Base-by-base conservation (phyloP, 495 filamentous ascomycete genomes). In the Daldinia bambusicola region DNA sequence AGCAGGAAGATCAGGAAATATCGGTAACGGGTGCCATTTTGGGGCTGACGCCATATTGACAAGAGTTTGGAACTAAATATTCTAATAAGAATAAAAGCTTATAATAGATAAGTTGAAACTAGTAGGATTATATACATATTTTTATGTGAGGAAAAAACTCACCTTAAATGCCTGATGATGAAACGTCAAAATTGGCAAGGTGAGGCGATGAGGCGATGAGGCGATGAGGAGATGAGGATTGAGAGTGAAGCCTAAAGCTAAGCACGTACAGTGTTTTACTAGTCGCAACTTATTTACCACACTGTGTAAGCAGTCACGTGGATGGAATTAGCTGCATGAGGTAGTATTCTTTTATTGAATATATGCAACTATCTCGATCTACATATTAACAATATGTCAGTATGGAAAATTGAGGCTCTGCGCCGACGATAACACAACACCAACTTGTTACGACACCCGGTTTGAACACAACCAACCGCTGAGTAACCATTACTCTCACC, bases 1-100 rank as follows among this genome's bases (percentile, higher is more conserved):
- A 22, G 75, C 74, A 18, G 83, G 83, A 2, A 84, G 72, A 36
- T 74, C 72, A 40, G 55, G 77, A 55, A 77, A 76, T 61, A 12
- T 10, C 9, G 75, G 75, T 36, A 77, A 67, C 16, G 74, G 74
- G 55, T 70, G 55, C 75, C 75, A 77, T 62, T 67, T 74, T n/a
- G 61, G 16, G 41, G 34, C 53, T n/a, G 55, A 56, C 56, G 66
- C 57, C 61, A 63, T 75, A 4, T 40, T 43, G 6, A 38, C 36
- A 12, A 50, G 2, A 50, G 7, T 20, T 10, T 6, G 12, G 14
- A 18, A 26, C 3, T 8, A n/a, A 59, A 40, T 1, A 38, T 14
- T 55, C 31, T 4, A 43, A 14, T 14, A 43, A 36, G 5, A 36
- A 36, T 10, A 10, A 36, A 7, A 36, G 18, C 18, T 48, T 22